These are phyloP conservation scores for Quercus phellos DNA, from an alignment of 331 rosid species.

Conservation along the genomic window DNA sequence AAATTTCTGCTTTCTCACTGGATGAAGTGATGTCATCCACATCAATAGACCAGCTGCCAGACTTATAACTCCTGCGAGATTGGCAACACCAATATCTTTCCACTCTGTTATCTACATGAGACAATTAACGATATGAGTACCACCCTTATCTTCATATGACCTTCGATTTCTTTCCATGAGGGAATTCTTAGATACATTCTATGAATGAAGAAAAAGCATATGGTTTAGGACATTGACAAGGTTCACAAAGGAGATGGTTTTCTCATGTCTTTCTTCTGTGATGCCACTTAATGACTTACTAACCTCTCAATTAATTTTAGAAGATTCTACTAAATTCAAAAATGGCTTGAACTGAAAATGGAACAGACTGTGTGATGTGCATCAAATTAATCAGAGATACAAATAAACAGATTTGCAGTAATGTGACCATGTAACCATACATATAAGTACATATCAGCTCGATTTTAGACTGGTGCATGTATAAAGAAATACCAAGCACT, in stretches of 20 bases:
- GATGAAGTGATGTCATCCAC: constrained; percentile 91
- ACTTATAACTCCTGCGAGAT: constrained; percentile 76
- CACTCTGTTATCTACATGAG: constrained; percentile 57
- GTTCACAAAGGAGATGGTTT: background rate
- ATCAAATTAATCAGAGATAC: background rate
- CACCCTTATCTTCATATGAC: background rate
- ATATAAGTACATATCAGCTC: background rate
- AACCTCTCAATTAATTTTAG: background rate
- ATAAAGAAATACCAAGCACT: background rate
- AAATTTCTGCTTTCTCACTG: constrained; percentile 63
- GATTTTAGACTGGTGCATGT: background rate
- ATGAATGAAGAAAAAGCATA: background rate
- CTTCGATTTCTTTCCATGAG: background rate
- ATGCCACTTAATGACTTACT: background rate
- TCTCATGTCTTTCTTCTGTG: background rate
- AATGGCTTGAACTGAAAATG: background rate
- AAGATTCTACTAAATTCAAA: background rate
- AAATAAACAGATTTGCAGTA: background rate
- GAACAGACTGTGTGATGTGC: background rate
- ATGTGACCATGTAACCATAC: background rate
- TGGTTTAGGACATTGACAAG: background rate
- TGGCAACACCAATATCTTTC: constrained; percentile 72
- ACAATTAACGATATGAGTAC: background rate
- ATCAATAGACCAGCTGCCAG: constrained; percentile 75
- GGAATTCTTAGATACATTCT: background rate